A percentile compares a stretch with the other conserved stretches of the same genome.
Evolutionary conservation across 1,139 yeast genomes (phyloP).

Genomic region (Yamadazyma triangularis): DNA sequence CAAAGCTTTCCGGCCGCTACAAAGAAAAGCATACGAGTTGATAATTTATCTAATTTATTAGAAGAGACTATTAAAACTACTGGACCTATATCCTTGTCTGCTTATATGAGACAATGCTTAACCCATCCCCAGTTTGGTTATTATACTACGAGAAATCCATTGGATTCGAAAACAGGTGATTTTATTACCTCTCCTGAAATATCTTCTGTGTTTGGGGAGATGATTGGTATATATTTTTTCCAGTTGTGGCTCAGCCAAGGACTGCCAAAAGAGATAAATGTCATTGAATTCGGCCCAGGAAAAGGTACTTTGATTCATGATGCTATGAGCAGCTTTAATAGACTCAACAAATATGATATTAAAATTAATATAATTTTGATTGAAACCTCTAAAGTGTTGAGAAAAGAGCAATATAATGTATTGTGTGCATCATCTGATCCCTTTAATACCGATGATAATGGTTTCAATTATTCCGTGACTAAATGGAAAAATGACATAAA

Average conservation of each 20-base stretch:
- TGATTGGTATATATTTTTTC: slow-evolving; percentile 72
- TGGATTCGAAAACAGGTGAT: slow-evolving; percentile 62
- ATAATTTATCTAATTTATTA: slow-evolving; percentile 37
- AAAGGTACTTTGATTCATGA: slow-evolving; percentile 77
- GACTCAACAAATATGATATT: slow-evolving; percentile 24
- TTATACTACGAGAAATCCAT: slow-evolving; percentile 73
- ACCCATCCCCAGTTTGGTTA: slow-evolving; percentile 78
- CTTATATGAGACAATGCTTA: slow-evolving; percentile 79
- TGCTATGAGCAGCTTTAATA: slow-evolving; percentile 45
- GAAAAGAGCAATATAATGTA: slow-evolving; percentile 50
- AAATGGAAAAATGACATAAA: slow-evolving; percentile 50
- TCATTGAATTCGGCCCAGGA: slow-evolving; percentile 91
- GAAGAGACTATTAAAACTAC: slow-evolving; percentile 58
- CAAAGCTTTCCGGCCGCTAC: slow-evolving; percentile 31
- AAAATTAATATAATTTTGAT: slow-evolving; percentile 50
- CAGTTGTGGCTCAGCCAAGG: slow-evolving; percentile 59
- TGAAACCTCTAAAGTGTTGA: slow-evolving; percentile 69
- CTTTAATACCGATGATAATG: slow-evolving; percentile 18
- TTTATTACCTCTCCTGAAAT: slow-evolving; percentile 86
- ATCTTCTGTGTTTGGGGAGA: slow-evolving; percentile 83
- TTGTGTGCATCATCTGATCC: slow-evolving; percentile 38
- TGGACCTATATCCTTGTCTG: slow-evolving; percentile 72
- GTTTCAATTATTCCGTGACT: slow-evolving; percentile 38
- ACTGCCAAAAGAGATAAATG: slow-evolving; percentile 42
- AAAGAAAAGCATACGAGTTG: slow-evolving; percentile 15